Conservation (phyloP, 306 rosid species). For the Sicyos baderoa region DNA sequence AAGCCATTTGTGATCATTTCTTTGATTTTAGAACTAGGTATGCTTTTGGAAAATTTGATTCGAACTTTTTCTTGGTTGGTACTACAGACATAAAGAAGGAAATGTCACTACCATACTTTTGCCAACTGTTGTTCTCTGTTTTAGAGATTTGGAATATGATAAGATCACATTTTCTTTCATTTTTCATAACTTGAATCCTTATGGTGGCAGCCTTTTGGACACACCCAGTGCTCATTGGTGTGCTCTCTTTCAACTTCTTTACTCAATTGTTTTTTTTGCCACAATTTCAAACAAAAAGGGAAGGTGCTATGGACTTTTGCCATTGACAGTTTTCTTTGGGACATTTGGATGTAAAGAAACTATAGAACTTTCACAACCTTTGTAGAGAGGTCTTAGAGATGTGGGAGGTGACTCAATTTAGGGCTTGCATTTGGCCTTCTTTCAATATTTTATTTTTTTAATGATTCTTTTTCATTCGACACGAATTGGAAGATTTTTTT, state of each 20-base stretch:
- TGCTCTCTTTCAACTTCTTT: not conserved
- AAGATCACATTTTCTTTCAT: not conserved
- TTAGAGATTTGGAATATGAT: not conserved
- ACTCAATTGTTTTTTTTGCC: not conserved
- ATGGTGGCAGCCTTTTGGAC: not conserved
- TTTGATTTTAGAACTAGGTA: too few relatives aligned
- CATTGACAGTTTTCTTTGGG: too few relatives aligned
- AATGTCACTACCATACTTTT: not conserved
- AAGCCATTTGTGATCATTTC: too few relatives aligned
- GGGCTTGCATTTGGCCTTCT: too few relatives aligned
- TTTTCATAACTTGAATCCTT: not conserved
- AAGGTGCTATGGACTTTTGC: not conserved
- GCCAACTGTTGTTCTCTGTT: not conserved
- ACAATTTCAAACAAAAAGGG: not conserved
- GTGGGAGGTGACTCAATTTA: too few relatives aligned
- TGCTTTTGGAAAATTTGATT: too few relatives aligned
- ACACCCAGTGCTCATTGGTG: not conserved
- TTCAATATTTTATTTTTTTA: not conserved
- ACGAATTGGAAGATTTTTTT: not conserved
- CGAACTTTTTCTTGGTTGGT: too few relatives aligned
- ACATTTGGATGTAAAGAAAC: too few relatives aligned
- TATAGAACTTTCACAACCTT: too few relatives aligned
- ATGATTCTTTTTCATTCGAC: not conserved
- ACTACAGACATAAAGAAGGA: conserved; percentile 12
- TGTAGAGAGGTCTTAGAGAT: too few relatives aligned